Percentiles rank a stretch among this genome's conserved stretches.
phyloP scores from a whole-genome alignment of 2,329 filamentous ascomycete genomes.

The Hypoxylon sp. region DNA sequence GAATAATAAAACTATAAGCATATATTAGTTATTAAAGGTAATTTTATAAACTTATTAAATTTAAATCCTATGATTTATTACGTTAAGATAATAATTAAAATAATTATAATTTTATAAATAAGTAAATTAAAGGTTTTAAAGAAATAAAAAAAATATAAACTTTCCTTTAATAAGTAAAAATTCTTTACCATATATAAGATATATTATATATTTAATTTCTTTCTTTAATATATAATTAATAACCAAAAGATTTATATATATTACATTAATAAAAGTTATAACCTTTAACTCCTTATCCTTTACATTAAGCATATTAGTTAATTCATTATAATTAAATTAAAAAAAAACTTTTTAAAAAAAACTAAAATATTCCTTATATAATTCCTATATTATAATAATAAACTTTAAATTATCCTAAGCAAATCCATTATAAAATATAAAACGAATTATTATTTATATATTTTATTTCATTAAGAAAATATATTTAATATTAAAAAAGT shows the following conservation, averaged over 20 bases:
- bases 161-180: not conserved
- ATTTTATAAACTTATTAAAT: conserved; percentile 3
- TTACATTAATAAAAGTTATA: not conserved
- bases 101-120: not conserved
- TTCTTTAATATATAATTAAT: not conserved
- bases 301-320: not conserved
- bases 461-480: conserved; percentile 5
- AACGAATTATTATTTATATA: conserved; percentile 1
- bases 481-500: not conserved
- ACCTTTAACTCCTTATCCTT: not conserved
- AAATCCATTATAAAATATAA: not conserved
- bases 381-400: not conserved
- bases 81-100: not conserved
- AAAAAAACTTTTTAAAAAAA: conserved; percentile 1
- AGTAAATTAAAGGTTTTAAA: not conserved
- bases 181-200: not conserved
- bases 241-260: not conserved
- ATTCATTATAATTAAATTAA: conserved; percentile 1
- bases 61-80: not conserved
- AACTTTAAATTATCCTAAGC: not conserved
- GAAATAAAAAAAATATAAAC: not conserved
- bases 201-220: not conserved
- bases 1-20: not conserved
- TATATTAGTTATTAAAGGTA: not conserved
- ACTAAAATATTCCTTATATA: too few species aligned